Evolutionary conservation across 1,139 yeast species (phyloP).

Genomic region (Blastobotrys illinoisensis): DNA sequence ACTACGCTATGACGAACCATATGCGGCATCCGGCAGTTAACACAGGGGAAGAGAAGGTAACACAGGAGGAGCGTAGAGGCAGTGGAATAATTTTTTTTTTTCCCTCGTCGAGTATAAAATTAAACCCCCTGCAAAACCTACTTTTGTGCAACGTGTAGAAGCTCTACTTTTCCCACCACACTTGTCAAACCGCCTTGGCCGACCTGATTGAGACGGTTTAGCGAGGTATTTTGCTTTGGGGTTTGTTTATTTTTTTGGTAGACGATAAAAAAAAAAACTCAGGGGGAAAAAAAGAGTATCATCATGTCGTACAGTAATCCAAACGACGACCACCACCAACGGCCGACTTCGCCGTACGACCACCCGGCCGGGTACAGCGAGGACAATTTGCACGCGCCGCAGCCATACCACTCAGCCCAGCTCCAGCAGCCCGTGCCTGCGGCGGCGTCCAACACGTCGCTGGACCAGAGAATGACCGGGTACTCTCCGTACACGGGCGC

Average conservation of each 20-base stretch:
- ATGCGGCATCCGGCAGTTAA: background rate
- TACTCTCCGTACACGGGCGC: conserved; percentile 8
- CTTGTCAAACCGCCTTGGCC: background rate
- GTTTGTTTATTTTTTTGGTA: background rate
- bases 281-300: background rate
- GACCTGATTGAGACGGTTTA: background rate
- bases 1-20: too few species aligned
- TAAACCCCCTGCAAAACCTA: background rate
- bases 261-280: background rate
- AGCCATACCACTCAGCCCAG: background rate
- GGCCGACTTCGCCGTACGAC: conserved; percentile 6
- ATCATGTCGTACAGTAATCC: background rate
- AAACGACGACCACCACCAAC: background rate
- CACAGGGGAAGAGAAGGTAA: too few species aligned
- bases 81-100: background rate
- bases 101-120: background rate
- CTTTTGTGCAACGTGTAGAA: background rate
- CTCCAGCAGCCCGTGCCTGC: conserved; percentile 8
- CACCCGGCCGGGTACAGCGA: background rate
- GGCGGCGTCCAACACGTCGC: conserved; percentile 11
- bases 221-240: background rate
- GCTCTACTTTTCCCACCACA: background rate
- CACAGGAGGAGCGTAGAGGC: background rate
- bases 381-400: background rate
- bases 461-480: conserved; percentile 15